These are phyloP conservation scores for Pichia cephalocereana DNA, from an alignment of 805 yeast genomes.

Conservation along the genomic window DNA sequence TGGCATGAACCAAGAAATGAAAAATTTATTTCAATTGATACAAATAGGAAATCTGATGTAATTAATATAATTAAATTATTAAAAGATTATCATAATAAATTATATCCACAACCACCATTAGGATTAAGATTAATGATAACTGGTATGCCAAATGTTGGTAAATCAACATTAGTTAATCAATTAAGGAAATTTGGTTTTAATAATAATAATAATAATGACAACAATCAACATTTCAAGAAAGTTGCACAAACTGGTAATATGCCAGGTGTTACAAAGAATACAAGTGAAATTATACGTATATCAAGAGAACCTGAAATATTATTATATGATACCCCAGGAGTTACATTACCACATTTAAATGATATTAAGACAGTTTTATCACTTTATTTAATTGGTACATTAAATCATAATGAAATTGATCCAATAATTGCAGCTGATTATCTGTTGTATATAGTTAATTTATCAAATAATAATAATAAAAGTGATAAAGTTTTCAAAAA, in stretches of 20 bases:
- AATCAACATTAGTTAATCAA: conserved; percentile 76
- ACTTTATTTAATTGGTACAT: conserved; percentile 66
- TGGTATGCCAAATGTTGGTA: conserved; percentile 99
- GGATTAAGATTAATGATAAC: conserved; percentile 70
- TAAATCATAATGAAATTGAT: conserved; percentile 51
- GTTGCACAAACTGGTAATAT: conserved; percentile 80
- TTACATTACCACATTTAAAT: conserved; percentile 66
- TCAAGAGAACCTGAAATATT: conserved; percentile 52
- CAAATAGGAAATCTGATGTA: conserved; percentile 43
- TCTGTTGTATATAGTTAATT: conserved; percentile 62
- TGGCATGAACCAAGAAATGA: conserved; percentile 36
- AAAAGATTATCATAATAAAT: conserved; percentile 32
- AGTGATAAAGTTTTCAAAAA: conserved; percentile 34
- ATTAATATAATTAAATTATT: conserved; percentile 40
- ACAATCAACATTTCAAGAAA: conserved; percentile 32
- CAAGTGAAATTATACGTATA: conserved; percentile 68
- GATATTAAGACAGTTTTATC: conserved; percentile 64
- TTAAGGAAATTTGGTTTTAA: conserved; percentile 36
- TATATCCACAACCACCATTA: conserved; percentile 70
- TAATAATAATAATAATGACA: too few relatives aligned
- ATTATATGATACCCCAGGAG: conserved; percentile 90
- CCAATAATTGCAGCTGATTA: conserved; percentile 85
- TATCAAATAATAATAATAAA: conserved; percentile 42
- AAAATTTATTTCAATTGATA: conserved; percentile 47
- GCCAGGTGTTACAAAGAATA: conserved; percentile 82